These are phyloP conservation scores for Dioszegia hungarica DNA, from an alignment of 768 basidiomycete genomes.

Conservation along the genomic window DNA sequence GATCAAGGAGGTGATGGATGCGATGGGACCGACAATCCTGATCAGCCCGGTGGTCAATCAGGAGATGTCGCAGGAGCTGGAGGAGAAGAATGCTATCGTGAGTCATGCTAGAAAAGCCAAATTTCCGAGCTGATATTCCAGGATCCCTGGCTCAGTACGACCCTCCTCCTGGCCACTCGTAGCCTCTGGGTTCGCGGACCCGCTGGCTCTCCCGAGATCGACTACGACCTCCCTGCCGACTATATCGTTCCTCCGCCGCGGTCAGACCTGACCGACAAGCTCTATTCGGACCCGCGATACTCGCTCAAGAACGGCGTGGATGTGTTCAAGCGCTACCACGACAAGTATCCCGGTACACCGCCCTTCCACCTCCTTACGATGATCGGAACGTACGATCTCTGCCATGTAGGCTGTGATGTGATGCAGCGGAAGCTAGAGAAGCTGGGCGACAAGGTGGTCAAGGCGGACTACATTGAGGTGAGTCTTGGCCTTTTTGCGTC, in stretches of 20 bases:
- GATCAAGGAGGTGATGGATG: background rate
- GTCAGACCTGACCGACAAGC: background rate
- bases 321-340: slow-evolving; percentile 7
- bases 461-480: slow-evolving; percentile 13
- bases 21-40: slow-evolving; percentile 5
- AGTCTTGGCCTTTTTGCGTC: slow-evolving; percentile 1
- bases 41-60: slow-evolving; percentile 16
- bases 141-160: slow-evolving; percentile 17
- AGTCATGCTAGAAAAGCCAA: background rate
- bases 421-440: slow-evolving; percentile 7
- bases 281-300: slow-evolving; percentile 1
- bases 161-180: background rate
- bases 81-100: slow-evolving; percentile 1
- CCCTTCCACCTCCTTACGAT: slow-evolving; percentile 4
- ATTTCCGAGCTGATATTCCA: background rate
- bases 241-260: background rate
- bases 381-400: slow-evolving; percentile 18
- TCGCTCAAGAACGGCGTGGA: slow-evolving; percentile 13
- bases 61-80: background rate
- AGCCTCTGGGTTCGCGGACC: slow-evolving; percentile 15
- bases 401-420: background rate
- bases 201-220: background rate
- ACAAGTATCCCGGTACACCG: background rate
- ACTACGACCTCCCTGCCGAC: slow-evolving; percentile 3
- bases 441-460: slow-evolving; percentile 7